Conservation (phyloP, 2,329 filamentous ascomycete species). For the Calonectria pseudoreteaudii region DNA sequence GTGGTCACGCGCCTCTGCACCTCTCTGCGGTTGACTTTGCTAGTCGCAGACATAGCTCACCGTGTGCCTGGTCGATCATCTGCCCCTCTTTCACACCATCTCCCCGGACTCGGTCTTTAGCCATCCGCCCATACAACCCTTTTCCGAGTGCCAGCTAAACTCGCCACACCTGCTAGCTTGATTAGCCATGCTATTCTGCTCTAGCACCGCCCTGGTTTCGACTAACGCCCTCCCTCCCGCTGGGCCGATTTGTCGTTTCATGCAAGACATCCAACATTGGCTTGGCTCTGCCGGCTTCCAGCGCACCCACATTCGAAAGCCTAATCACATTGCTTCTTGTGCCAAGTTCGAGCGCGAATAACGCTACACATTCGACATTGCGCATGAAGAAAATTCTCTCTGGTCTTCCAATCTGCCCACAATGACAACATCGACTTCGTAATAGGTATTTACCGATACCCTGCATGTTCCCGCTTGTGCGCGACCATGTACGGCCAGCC, state of each 20-base stretch:
- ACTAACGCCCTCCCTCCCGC: slow-evolving; percentile 18
- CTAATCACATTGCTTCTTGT: neutral
- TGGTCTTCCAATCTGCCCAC: neutral
- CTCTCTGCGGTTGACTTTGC: neutral
- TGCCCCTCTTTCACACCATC: neutral
- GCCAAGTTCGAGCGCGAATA: neutral
- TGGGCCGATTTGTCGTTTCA: slow-evolving; percentile 28
- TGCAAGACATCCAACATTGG: slow-evolving; percentile 30
- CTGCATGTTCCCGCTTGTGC: neutral
- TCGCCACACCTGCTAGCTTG: neutral
- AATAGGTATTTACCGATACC: neutral
- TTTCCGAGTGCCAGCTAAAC: neutral
- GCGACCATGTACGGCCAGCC: neutral
- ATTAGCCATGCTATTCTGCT: neutral
- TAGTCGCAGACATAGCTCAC: slow-evolving; percentile 2
- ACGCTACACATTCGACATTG: neutral
- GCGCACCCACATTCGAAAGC: neutral
- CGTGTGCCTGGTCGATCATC: slow-evolving; percentile 25
- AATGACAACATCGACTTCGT: neutral
- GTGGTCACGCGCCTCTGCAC: slow-evolving; percentile 15
- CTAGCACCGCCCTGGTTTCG: neutral
- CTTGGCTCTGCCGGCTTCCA: neutral
- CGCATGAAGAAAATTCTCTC: neutral
- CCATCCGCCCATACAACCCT: slow-evolving; percentile 10
- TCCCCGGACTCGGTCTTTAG: neutral